Evolutionary conservation across 371 early-diverging fungal genomes (phyloP), one percentile per base, ranked within the genome.

Genomic region (Haplosporangium sp.): DNA sequence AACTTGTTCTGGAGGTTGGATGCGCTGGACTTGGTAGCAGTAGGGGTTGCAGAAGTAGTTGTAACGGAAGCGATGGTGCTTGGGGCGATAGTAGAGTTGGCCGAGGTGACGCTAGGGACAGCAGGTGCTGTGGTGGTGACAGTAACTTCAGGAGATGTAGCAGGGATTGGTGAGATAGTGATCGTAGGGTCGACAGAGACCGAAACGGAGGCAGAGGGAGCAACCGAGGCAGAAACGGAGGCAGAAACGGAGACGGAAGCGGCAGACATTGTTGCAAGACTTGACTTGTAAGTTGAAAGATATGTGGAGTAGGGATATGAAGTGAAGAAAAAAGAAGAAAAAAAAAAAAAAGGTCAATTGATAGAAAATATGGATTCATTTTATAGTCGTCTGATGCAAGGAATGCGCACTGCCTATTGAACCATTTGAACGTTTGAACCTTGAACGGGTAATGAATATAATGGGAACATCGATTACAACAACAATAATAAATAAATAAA

Each of bases 1-100:
- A 67, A 34, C 67, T 67, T 67, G 52, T 60, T 67, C 61, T 67
- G 67, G 15, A 67, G 52, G 40, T 15, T 67, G 34, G 67, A 52
- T 9, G 67, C 67, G 39, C 67, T 52, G 15, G 67, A 67, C 48
- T 34, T 63, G 20, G 65, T 53, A 27, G 65, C 39, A 8, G 64
- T 53, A 9, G 38, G n/a, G 9, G 48, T 3, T 1, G 63, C 4
- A 9, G 50, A 15, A n/a, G 13, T 35, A 13, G 63, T n/a, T 4
- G 65, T 3, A 11, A 17, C 27, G 27, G 27, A 27, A 27, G 27
- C 27, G 27, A 27, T 27, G 27, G 27, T 27, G 27, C 27, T 27
- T 27, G 27, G 27, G 27, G 27, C 27, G 4, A 8, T 15, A 27
- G 65, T 39, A 2, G 65, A 4, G 5, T 4, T 10, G 6, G 20